These are phyloP conservation scores for Solanum chiquidenum DNA, from an alignment of 257 asterid species.

Conservation along the genomic window DNA sequence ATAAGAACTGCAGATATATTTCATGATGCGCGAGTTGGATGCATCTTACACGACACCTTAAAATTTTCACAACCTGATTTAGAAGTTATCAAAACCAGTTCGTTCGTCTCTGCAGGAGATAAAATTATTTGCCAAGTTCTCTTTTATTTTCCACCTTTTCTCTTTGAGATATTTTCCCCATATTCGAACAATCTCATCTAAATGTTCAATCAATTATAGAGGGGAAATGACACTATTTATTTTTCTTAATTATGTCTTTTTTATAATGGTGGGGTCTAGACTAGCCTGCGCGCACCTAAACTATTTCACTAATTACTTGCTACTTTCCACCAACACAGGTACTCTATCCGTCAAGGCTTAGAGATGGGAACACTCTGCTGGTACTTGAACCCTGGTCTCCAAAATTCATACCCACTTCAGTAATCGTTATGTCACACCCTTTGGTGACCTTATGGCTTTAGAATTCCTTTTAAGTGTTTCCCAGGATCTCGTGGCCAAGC, in stretches of 20 bases:
- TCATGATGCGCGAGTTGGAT: neutral
- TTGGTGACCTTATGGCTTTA: neutral
- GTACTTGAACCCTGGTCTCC: neutral
- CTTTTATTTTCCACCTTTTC: neutral
- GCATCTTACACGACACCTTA: neutral
- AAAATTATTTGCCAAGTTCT: neutral
- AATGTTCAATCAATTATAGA: neutral
- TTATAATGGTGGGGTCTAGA: neutral
- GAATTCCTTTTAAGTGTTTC: neutral
- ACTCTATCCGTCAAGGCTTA: neutral
- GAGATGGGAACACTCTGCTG: neutral
- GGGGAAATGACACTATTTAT: neutral
- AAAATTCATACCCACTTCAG: neutral
- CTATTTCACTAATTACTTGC: too few species aligned
- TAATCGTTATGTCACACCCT: neutral
- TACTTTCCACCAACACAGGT: neutral
- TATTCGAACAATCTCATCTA: neutral
- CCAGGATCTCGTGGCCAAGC: neutral
- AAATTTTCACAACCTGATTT: neutral
- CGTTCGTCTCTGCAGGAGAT: neutral
- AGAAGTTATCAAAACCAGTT: neutral
- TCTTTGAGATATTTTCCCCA: neutral
- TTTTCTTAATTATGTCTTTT: neutral
- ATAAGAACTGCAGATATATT: neutral
- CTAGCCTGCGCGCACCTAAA: neutral